phyloP scores from a whole-genome alignment of 306 rosid species.

The Mucuna pruriens region DNA sequence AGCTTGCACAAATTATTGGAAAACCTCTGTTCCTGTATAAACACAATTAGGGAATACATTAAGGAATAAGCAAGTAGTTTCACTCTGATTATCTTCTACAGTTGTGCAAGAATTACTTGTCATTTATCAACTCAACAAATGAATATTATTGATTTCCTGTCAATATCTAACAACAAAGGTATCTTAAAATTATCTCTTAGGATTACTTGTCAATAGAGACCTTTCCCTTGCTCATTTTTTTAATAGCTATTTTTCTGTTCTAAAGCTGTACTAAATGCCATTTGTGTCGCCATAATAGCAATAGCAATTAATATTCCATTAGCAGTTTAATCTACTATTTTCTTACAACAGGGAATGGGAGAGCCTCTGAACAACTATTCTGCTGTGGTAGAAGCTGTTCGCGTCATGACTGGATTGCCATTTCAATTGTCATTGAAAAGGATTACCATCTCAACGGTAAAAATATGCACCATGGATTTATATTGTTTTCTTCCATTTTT shows the following conservation, averaged over 20 bases:
- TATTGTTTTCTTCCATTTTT: constrained; percentile 9
- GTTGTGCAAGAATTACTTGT: no score
- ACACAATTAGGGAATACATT: no score
- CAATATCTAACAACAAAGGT: no score
- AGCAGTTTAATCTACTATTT: neutral
- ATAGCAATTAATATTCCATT: neutral
- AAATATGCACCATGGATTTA: constrained; percentile 16
- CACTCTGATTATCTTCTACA: no score
- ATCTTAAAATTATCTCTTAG: no score
- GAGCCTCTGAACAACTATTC: constrained; percentile 90
- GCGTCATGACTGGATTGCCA: constrained; percentile 77
- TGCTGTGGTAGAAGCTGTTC: constrained; percentile 82
- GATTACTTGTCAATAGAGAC: neutral
- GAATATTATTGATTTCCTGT: no score
- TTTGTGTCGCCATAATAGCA: neutral
- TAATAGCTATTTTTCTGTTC: neutral
- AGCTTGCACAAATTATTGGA: no score
- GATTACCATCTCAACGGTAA: constrained; percentile 87
- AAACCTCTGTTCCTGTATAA: no score
- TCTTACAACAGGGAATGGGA: constrained; percentile 88
- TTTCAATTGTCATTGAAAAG: constrained; percentile 82
- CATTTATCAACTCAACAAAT: no score
- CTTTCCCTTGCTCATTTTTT: neutral
- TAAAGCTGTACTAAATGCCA: constrained; percentile 12
- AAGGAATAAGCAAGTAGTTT: no score